Evolutionary conservation across 129 eudicot species (phyloP), one percentile per base, ranked within the genome.

Genomic region (Flaveria brownii): DNA sequence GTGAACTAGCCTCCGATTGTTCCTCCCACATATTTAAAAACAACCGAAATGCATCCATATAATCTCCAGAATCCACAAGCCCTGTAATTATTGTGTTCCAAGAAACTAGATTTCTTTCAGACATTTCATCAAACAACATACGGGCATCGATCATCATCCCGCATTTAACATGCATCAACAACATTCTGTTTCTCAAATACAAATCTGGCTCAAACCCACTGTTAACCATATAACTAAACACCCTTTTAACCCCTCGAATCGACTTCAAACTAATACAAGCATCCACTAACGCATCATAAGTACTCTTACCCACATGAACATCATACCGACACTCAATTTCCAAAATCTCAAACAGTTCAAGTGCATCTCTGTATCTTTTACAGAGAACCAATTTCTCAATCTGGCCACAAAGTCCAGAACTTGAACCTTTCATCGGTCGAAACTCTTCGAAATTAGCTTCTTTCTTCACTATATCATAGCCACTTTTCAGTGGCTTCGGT

Each of bases 81-180:
- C 98, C 98, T 30, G 87, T 81, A 11, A 93, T 77, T 49, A 93
- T 90, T 15, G 83, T 93, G 74, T 90, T 90, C 98, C 98, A 93
- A 0, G 98, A 87, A 80, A 90, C 96, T 69, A 84, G 20, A 72
- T 90, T 90, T 39, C 90, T 93, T 42, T 88, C 87, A 1, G 88
- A 85, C 92, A 93, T 88, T 70, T 86, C 90, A 20, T 88, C 92
- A 17, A 92, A 92, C 84, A 92, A 56, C 57, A 18, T 66, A 15
- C 86, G 85, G 1, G 96, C 96, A 73, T 92, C 96, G 49, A 86
- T 83, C 93, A 90, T 87, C 98, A 93, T 90, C 77, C 87, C 90
- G 20, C 98, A 93, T 74, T 82, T 88, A n/a, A 90, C 96, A 82
- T 90, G 92, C 96, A 90, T 88, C 80, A 90, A 50, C 80, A 93